Conservation (phyloP, 352 stramenopile species). For the Plasmopara halstedii region DNA sequence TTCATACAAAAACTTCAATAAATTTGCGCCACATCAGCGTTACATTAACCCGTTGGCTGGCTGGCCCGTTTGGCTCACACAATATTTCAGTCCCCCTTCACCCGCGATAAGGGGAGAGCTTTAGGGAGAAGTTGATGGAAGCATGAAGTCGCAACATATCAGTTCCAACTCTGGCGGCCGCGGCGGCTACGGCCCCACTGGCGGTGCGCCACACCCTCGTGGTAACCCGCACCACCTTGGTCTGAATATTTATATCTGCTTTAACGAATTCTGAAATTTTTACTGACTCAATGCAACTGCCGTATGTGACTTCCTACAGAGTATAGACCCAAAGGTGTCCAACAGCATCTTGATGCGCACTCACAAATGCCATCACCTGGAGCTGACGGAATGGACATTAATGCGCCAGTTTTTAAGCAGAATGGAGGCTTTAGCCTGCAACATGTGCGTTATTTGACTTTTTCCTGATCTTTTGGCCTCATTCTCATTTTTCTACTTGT, state of each 20-base stretch:
- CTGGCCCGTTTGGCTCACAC: slow-evolving; percentile 12
- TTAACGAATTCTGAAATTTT: not conserved
- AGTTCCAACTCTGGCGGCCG: slow-evolving; percentile 19
- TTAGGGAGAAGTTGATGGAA: slow-evolving; percentile 33
- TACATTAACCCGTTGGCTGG: slow-evolving; percentile 17
- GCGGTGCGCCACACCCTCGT: slow-evolving; percentile 22
- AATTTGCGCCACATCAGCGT: slow-evolving; percentile 7
- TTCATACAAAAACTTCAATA: no score
- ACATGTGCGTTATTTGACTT: slow-evolving; percentile 18
- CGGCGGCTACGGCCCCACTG: slow-evolving; percentile 22
- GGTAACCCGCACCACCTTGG: slow-evolving; percentile 34
- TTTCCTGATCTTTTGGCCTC: slow-evolving; percentile 3
- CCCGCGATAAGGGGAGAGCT: slow-evolving; percentile 25
- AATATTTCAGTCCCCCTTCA: slow-evolving; percentile 12
- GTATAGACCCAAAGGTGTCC: slow-evolving; percentile 29
- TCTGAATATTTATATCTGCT: slow-evolving; percentile 3
- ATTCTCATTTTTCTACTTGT: not conserved
- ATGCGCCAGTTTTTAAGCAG: slow-evolving; percentile 35
- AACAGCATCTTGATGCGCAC: slow-evolving; percentile 26
- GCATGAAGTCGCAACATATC: slow-evolving; percentile 44
- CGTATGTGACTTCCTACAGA: slow-evolving; percentile 13
- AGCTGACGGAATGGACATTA: slow-evolving; percentile 32
- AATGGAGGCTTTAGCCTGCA: slow-evolving; percentile 33
- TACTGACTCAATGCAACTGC: not conserved
- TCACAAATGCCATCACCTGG: slow-evolving; percentile 16